phyloP scores from a whole-genome alignment of 176 grass and related monocot species.

The Alopecurus myosuroides region DNA sequence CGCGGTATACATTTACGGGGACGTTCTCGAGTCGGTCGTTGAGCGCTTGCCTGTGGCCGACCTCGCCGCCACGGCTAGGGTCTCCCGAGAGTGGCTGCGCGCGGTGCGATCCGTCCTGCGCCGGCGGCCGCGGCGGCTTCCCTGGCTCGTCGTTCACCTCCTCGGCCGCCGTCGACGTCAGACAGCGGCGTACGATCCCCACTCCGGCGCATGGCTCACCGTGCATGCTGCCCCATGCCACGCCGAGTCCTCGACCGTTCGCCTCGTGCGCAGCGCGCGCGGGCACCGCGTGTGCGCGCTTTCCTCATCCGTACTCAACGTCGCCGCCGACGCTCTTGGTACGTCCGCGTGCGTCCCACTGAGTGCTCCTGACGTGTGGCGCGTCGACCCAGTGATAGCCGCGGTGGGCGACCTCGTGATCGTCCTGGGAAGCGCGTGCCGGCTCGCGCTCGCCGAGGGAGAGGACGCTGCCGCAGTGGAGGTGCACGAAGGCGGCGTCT shows the following conservation, averaged over 20 bases:
- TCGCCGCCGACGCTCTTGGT: constrained; percentile 47
- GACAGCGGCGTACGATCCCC: constrained; percentile 41
- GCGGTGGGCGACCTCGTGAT: constrained; percentile 48
- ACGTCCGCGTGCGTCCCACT: constrained; percentile 2
- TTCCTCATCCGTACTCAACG: constrained; percentile 25
- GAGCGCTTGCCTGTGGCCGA: constrained; percentile 39
- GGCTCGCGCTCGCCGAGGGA: constrained; percentile 40
- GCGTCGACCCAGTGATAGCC: constrained; percentile 58
- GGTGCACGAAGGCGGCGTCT: constrained; percentile 40
- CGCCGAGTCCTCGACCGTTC: constrained; percentile 12
- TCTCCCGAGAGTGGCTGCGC: constrained; percentile 62
- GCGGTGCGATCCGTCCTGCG: constrained; percentile 49
- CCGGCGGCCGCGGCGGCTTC: constrained; percentile 34
- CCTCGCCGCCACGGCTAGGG: constrained; percentile 50
- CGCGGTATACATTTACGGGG: constrained; percentile 38
- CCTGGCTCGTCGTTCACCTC: constrained; percentile 70
- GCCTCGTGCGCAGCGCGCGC: constrained; percentile 14
- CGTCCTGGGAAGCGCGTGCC: constrained; percentile 55
- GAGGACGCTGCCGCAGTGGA: constrained; percentile 49
- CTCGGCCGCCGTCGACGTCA: background rate
- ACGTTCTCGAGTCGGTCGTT: constrained; percentile 72
- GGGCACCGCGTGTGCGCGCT: constrained; percentile 37
- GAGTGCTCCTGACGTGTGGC: constrained; percentile 41
- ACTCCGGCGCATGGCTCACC: constrained; percentile 43
- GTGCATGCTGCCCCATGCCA: constrained; percentile 1